Evolutionary conservation across 192 early-diverging fungal species (phyloP).

Genomic region (Rhizophlyctis rosea): DNA sequence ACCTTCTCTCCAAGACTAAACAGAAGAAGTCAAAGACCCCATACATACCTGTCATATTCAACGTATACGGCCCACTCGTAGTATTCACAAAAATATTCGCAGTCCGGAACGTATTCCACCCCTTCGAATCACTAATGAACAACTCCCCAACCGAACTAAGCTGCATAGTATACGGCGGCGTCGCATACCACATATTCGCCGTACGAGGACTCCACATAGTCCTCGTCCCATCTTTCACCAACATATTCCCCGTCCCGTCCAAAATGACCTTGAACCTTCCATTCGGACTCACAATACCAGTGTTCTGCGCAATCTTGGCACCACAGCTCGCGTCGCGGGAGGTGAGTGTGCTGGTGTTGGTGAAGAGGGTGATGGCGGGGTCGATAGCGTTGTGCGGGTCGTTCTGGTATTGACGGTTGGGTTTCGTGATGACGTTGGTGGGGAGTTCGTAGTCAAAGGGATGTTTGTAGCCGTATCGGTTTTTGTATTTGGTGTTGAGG

Average conservation of each 20-base stretch:
- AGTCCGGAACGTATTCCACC: neutral
- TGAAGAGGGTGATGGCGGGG: slow-evolving; percentile 3
- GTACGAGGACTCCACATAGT: slow-evolving; percentile 6
- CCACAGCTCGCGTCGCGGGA: slow-evolving; percentile 2
- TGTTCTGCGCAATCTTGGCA: neutral
- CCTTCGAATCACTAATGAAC: neutral
- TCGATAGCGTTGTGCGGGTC: slow-evolving; percentile 4
- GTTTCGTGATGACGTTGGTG: slow-evolving; percentile 5
- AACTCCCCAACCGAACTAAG: neutral
- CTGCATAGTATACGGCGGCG: neutral
- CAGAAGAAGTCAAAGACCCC: no score
- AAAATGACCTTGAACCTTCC: slow-evolving; percentile 6
- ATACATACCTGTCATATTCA: no score
- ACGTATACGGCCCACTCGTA: no score
- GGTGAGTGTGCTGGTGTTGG: neutral
- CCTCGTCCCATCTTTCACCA: slow-evolving; percentile 1
- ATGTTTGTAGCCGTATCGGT: slow-evolving; percentile 6
- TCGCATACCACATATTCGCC: neutral
- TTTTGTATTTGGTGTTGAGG: neutral
- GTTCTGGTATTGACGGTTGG: neutral
- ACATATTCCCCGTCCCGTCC: neutral
- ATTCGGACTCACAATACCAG: slow-evolving; percentile 4
- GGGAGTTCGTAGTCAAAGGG: slow-evolving; percentile 1
- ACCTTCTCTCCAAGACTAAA: no score
- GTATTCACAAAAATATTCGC: neutral